Conservation (phyloP, 441 rosid species). For the Erodium trifolium region DNA sequence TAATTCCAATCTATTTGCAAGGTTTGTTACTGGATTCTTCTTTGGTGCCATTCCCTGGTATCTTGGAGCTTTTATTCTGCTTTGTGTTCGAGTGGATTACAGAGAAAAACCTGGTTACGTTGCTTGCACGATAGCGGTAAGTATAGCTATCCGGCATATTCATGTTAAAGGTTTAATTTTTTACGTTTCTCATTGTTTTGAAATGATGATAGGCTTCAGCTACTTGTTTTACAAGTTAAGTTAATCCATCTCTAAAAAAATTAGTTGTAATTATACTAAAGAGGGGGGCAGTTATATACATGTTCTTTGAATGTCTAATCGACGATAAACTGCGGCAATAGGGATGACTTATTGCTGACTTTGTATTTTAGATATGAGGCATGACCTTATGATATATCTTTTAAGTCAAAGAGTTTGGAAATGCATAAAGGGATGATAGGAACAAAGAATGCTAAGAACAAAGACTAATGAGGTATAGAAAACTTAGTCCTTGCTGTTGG, state of each 20-base stretch:
- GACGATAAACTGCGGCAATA: background rate
- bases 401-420: too few relatives aligned
- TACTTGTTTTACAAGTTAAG: background rate
- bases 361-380: too few relatives aligned
- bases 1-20: slow-evolving; percentile 18
- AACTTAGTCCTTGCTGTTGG: too few relatives aligned
- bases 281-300: too few relatives aligned
- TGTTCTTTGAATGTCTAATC: too few relatives aligned
- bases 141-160: slow-evolving; percentile 19
- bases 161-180: background rate
- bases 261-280: background rate
- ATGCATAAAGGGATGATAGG: too few relatives aligned
- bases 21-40: slow-evolving; percentile 74
- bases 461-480: too few relatives aligned
- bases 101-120: slow-evolving; percentile 79
- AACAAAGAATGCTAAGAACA: too few relatives aligned
- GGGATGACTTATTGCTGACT: too few relatives aligned
- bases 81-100: slow-evolving; percentile 45
- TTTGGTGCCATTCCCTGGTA: slow-evolving; percentile 85
- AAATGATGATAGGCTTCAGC: background rate
- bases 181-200: background rate
- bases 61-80: slow-evolving; percentile 48
- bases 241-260: background rate
- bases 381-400: too few relatives aligned
- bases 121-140: slow-evolving; percentile 71